Base-by-base conservation (phyloP, 202 grass and related monocot species). In the Carex arenaria region DNA sequence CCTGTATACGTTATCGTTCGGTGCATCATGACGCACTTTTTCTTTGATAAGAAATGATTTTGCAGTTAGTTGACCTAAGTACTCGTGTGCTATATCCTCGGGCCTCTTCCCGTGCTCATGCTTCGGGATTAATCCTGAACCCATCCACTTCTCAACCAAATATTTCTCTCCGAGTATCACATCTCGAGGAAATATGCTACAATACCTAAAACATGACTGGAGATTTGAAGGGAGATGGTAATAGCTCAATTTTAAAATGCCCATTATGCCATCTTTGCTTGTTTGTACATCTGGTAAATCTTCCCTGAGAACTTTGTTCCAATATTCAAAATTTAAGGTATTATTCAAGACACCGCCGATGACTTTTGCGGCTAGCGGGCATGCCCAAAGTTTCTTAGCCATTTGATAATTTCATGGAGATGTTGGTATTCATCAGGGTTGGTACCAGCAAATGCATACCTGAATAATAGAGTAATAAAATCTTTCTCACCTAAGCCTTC, bases 41-140 rank as follows among this genome's bases (percentile, higher is more conserved):
- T 61, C 40, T 49, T 19, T 19, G 28, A 4, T 69, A 28, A 91
- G 80, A 77, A 91, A 84, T 63, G 79, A 91, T 61, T 85, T 88
- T 19, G 43, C 61, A 15, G 54, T 36, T 62, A 91, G 56, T 3
- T 45, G 11, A n/a, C 60, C 38, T 10, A 91, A 67, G 23, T 67
- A 80, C 2, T 81, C 53, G 2, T 80, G 23, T 9, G n/a, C 86
- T 1, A 80, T 11, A 70, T 80, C 64, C 56, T 77, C 80, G 28
- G 71, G 26, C 45, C 79, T 87, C 26, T 42, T 64, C 3, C 76
- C 10, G 64, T 64, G 30, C 47, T 10, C 45, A 83, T 66, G 7
- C 5, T 85, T 13, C 18, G 10, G 70, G 43, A 90, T 52, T 69
- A 90, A 28, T 47, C 83, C 79, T 10, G 83, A 84, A 63, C 66